Conservation (phyloP, 139 green algal genomes). For the Coccomyxa sp. region DNA sequence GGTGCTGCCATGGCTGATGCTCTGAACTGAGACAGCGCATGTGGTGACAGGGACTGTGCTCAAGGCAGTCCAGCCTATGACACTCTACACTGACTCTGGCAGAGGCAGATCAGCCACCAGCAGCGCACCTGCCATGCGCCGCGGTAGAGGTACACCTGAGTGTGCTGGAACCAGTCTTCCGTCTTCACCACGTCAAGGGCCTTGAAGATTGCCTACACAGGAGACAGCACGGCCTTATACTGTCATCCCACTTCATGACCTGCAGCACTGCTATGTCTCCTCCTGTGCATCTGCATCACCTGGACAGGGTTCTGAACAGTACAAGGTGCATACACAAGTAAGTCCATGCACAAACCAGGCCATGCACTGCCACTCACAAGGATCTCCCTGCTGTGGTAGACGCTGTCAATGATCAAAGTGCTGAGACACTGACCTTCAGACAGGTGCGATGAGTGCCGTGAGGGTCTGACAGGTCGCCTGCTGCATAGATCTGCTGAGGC, state of each 20-base stretch:
- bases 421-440: constrained; percentile 4
- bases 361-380: neutral
- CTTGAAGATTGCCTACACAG: constrained; percentile 21
- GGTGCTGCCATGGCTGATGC: no score
- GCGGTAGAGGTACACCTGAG: constrained; percentile 20
- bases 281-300: no score
- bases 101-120: neutral
- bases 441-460: constrained; percentile 32
- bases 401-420: no score
- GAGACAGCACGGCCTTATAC: no score
- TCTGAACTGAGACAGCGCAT: neutral
- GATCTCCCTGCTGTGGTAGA: no score
- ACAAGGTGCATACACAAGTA: no score
- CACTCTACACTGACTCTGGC: no score
- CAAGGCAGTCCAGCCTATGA: no score
- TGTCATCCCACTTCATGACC: no score
- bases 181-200: constrained; percentile 11
- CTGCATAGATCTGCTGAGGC: constrained; percentile 25
- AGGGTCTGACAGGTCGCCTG: constrained; percentile 29
- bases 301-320: no score
- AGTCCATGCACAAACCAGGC: no score
- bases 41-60: neutral
- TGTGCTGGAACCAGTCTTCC: constrained; percentile 8
- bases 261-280: no score
- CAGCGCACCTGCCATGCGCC: constrained; percentile 19